Conservation (phyloP, 176 grass and related monocot species). For the Oryza officinalis region DNA sequence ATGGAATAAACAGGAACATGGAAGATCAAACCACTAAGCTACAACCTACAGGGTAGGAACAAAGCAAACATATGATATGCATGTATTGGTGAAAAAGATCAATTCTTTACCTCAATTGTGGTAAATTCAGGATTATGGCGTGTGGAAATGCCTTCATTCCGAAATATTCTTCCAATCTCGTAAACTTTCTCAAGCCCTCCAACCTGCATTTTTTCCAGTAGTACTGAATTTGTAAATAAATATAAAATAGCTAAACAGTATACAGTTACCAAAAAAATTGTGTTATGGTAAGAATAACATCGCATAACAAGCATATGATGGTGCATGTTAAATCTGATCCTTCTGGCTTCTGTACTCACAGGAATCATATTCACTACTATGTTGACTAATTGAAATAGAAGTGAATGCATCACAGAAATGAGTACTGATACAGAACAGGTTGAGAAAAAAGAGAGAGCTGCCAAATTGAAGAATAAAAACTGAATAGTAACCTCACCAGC, state of each 20-base stretch:
- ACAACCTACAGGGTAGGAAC: conserved; percentile 23
- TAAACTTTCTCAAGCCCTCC: conserved; percentile 97
- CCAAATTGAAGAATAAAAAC: neutral
- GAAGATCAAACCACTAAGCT: conserved; percentile 34
- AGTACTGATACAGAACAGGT: neutral
- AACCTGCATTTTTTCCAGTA: conserved; percentile 62
- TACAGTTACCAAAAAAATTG: neutral
- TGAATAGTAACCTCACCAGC: conserved; percentile 75
- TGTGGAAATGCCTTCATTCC: conserved; percentile 98
- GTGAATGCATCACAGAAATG: neutral
- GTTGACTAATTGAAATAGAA: conserved; percentile 24
- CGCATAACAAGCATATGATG: neutral
- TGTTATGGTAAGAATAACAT: neutral
- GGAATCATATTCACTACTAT: neutral
- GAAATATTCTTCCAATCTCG: conserved; percentile 97
- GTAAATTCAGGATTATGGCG: conserved; percentile 99
- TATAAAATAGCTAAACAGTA: conserved; percentile 16
- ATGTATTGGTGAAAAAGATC: neutral
- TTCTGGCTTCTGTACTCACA: conserved; percentile 13
- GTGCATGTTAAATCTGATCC: neutral
- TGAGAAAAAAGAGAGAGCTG: neutral
- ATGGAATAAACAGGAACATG: conserved; percentile 11
- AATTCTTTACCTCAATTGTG: conserved; percentile 76
- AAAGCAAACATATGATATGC: conserved; percentile 14
- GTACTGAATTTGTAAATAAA: conserved; percentile 13